Evolutionary conservation across 768 basidiomycete species (phyloP).

Genomic region (Auriscalpium orientale): DNA sequence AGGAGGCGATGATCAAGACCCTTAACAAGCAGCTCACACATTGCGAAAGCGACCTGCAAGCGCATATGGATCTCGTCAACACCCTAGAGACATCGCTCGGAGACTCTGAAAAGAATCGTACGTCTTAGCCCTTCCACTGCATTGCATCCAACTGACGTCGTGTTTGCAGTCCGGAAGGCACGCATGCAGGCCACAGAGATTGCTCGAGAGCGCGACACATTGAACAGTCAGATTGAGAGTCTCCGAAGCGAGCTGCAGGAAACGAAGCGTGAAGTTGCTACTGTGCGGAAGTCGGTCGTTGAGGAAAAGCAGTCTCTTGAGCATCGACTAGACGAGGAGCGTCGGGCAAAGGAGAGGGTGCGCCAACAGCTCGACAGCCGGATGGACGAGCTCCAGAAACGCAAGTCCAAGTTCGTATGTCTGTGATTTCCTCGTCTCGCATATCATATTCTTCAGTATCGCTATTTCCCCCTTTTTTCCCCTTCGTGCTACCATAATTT

Average conservation of each 20-base stretch:
- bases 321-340: conserved; percentile 77
- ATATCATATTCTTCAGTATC: neutral
- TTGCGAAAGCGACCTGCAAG: conserved; percentile 85
- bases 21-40: conserved; percentile 92
- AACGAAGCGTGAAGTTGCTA: conserved; percentile 72
- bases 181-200: conserved; percentile 91
- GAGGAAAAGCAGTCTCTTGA: conserved; percentile 88
- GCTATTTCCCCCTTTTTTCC: conserved; percentile 10
- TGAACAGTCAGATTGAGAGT: conserved; percentile 54
- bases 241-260: conserved; percentile 70
- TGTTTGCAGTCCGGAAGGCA: conserved; percentile 71
- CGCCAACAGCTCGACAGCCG: conserved; percentile 81
- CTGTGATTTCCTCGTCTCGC: conserved; percentile 37
- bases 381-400: conserved; percentile 76
- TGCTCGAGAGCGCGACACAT: conserved; percentile 75
- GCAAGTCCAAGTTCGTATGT: conserved; percentile 90
- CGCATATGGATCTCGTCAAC: conserved; percentile 83
- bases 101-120: conserved; percentile 90
- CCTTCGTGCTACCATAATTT: neutral
- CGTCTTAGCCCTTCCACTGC: conserved; percentile 25
- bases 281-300: conserved; percentile 69
- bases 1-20: conserved; percentile 87
- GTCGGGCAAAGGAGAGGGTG: conserved; percentile 81
- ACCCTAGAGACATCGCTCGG: conserved; percentile 81
- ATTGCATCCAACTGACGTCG: neutral